Conservation (phyloP, 129 eudicot genomes). For the Heracleum sosnowskyi region DNA sequence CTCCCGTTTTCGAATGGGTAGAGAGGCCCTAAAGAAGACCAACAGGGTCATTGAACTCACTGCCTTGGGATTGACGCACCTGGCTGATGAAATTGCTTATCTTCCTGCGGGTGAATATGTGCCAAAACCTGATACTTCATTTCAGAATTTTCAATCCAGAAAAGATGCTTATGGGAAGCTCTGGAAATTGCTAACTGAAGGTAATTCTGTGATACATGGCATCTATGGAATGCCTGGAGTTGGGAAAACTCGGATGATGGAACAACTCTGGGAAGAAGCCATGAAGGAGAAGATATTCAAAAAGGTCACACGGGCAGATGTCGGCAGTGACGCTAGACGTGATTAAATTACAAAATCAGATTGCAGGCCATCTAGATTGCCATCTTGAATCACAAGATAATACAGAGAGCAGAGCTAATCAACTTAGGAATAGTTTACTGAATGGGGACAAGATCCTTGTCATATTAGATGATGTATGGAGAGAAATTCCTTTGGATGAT, state of each 20-base stretch:
- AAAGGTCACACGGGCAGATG: not conserved
- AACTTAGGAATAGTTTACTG: not conserved
- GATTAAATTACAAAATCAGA: not conserved
- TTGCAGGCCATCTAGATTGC: not conserved
- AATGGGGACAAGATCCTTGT: not conserved
- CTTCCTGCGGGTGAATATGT: not conserved
- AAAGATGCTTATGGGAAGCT: not conserved
- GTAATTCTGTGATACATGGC: not conserved
- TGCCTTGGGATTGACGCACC: too few relatives aligned
- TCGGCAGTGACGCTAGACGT: not conserved
- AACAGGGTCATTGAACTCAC: not conserved
- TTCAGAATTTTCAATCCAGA: not conserved
- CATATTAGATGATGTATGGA: slow-evolving; percentile 14
- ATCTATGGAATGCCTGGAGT: slow-evolving; percentile 8
- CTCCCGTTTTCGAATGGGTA: not conserved
- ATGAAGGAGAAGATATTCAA: not conserved
- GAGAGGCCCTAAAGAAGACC: not conserved
- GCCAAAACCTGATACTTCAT: not conserved
- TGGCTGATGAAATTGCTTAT: not conserved
- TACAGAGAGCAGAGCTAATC: not conserved
- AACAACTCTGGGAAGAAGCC: not conserved
- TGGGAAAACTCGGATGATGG: not conserved
- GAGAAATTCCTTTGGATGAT: not conserved
- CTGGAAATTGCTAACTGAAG: not conserved
- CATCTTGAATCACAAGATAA: not conserved